Conservation (phyloP, 2,329 filamentous ascomycete species). For the Fusarium subtropicale region DNA sequence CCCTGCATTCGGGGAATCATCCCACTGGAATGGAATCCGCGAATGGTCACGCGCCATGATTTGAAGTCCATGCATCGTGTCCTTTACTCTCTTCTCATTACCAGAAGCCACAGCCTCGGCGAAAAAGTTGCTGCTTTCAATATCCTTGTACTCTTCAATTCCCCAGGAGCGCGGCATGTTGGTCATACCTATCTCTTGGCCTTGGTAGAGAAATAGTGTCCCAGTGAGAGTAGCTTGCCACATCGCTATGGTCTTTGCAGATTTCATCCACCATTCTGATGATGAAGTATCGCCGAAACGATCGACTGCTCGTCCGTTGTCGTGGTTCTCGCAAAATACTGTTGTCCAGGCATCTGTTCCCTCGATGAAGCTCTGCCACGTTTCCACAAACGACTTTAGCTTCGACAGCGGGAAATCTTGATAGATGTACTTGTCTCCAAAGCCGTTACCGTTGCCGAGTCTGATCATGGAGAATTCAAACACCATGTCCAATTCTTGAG, state of each 20-base stretch:
- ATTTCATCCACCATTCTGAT: conserved; percentile 56
- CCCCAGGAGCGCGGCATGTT: conserved; percentile 65
- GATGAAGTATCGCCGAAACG: conserved; percentile 63
- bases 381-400: conserved; percentile 58
- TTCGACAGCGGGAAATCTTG: conserved; percentile 59
- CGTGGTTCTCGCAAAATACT: conserved; percentile 73
- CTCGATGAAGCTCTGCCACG: conserved; percentile 63
- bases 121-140: conserved; percentile 66
- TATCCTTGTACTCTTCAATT: conserved; percentile 65
- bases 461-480: conserved; percentile 70
- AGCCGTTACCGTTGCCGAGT: conserved; percentile 61
- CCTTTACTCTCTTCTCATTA: conserved; percentile 53
- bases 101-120: conserved; percentile 55
- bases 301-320: conserved; percentile 68
- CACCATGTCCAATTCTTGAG: conserved; percentile 70
- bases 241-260: conserved; percentile 65
- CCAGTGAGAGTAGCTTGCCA: conserved; percentile 63
- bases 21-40: conserved; percentile 76
- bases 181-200: conserved; percentile 71
- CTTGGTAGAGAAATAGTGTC: conserved; percentile 69
- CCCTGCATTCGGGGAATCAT: conserved; percentile 66
- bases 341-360: conserved; percentile 68
- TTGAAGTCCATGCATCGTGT: conserved; percentile 64
- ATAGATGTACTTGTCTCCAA: conserved; percentile 62
- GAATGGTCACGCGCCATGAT: conserved; percentile 72